Evolutionary conservation across 1,139 yeast species (phyloP).

Genomic region (Suhomyces taliae): DNA sequence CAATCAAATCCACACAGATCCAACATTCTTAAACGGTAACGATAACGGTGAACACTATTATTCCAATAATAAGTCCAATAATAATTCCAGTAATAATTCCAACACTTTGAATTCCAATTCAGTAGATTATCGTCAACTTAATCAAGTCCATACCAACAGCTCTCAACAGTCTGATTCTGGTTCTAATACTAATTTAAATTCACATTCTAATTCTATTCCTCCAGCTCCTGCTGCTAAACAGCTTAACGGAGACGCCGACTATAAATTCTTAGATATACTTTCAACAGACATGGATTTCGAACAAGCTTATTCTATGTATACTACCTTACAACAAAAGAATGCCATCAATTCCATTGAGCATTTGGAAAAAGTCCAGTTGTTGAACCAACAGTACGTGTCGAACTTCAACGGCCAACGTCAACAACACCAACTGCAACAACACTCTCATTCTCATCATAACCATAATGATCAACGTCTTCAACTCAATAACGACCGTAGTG

Average conservation of each 20-base stretch:
- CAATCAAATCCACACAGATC: background rate
- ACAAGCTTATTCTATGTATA: slow-evolving; percentile 47
- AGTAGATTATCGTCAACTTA: no score
- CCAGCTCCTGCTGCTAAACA: background rate
- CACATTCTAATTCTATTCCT: background rate
- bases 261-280: slow-evolving; percentile 16
- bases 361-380: slow-evolving; percentile 40
- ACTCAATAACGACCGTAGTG: background rate
- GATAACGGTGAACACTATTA: background rate
- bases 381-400: slow-evolving; percentile 26
- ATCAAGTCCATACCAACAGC: no score
- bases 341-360: slow-evolving; percentile 39
- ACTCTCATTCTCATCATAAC: background rate
- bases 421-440: background rate
- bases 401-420: slow-evolving; percentile 8
- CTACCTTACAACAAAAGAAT: slow-evolving; percentile 40
- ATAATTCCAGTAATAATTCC: no score
- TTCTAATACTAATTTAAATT: no score
- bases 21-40: background rate
- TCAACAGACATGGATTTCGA: slow-evolving; percentile 48
- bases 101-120: no score
- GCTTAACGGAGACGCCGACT: background rate
- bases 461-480: background rate
- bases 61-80: no score
- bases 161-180: no score